Evolutionary conservation across 805 yeast species (phyloP).

Genomic region (Monosporozyma siamensis): DNA sequence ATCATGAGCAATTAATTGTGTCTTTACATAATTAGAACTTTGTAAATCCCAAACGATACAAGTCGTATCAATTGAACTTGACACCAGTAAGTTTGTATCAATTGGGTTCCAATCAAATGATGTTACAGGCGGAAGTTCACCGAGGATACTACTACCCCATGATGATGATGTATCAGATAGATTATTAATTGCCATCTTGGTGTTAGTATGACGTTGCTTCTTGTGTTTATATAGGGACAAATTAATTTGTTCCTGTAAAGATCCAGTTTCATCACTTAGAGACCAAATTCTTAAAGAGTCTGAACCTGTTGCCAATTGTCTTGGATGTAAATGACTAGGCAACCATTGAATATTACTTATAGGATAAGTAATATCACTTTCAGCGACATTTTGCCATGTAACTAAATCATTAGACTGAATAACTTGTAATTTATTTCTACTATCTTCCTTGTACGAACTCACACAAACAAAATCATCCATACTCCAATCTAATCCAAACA

Average conservation of each 20-base stretch:
- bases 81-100: constrained; percentile 62
- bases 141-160: constrained; percentile 8
- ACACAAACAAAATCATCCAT: constrained; percentile 25
- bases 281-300: constrained; percentile 29
- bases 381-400: constrained; percentile 59
- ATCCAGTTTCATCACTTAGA: constrained; percentile 18
- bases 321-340: constrained; percentile 21
- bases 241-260: constrained; percentile 34
- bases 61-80: constrained; percentile 89
- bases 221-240: constrained; percentile 36
- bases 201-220: constrained; percentile 33
- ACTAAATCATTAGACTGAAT: constrained; percentile 41
- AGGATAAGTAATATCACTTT: constrained; percentile 25
- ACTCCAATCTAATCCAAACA: constrained; percentile 29
- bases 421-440: constrained; percentile 54
- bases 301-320: constrained; percentile 30
- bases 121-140: constrained; percentile 73
- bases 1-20: constrained; percentile 95
- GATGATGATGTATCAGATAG: neutral
- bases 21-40: constrained; percentile 52
- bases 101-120: constrained; percentile 85
- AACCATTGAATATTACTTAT: constrained; percentile 29
- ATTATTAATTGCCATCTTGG: constrained; percentile 9
- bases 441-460: constrained; percentile 66
- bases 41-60: constrained; percentile 87